These are phyloP conservation scores for Cordyceps javanica DNA, from an alignment of 2,329 filamentous ascomycete species.

Conservation along the genomic window DNA sequence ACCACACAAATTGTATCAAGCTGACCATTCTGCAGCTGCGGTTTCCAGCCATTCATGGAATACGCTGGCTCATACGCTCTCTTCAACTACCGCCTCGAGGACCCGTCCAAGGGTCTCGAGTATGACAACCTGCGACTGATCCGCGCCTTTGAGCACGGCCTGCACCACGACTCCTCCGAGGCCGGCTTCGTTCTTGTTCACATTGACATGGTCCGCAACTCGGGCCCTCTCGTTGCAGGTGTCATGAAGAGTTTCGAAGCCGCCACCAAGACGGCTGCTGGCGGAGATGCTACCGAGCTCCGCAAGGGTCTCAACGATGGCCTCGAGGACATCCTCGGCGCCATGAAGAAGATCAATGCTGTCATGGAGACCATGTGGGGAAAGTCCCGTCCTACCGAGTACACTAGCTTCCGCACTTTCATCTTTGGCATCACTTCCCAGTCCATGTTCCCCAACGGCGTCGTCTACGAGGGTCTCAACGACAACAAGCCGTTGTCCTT, in stretches of 20 bases:
- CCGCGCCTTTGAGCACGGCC: slow-evolving; percentile 83
- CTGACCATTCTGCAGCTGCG: slow-evolving; percentile 35
- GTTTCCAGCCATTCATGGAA: slow-evolving; percentile 91
- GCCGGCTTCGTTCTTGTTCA: slow-evolving; percentile 95
- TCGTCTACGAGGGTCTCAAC: slow-evolving; percentile 80
- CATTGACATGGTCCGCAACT: slow-evolving; percentile 90
- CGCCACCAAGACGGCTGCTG: slow-evolving; percentile 24
- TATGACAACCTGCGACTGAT: slow-evolving; percentile 73
- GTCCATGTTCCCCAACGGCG: slow-evolving; percentile 89
- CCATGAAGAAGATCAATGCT: slow-evolving; percentile 60
- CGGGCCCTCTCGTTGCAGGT: slow-evolving; percentile 69
- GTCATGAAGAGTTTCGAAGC: slow-evolving; percentile 61
- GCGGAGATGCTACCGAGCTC: slow-evolving; percentile 23
- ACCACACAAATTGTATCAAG: background rate
- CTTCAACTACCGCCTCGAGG: slow-evolving; percentile 59
- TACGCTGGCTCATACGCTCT: slow-evolving; percentile 65
- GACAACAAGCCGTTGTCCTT: slow-evolving; percentile 67
- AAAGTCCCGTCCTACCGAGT: slow-evolving; percentile 75
- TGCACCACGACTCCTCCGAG: slow-evolving; percentile 81
- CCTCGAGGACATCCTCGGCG: slow-evolving; percentile 53
- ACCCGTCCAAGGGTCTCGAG: slow-evolving; percentile 49
- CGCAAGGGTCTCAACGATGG: slow-evolving; percentile 59
- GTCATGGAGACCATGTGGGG: slow-evolving; percentile 92
- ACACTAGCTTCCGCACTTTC: slow-evolving; percentile 89
- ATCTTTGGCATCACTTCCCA: slow-evolving; percentile 95